These are phyloP conservation scores for Picea engelmannii DNA, from an alignment of 83 land plant genomes.

Conservation along the genomic window DNA sequence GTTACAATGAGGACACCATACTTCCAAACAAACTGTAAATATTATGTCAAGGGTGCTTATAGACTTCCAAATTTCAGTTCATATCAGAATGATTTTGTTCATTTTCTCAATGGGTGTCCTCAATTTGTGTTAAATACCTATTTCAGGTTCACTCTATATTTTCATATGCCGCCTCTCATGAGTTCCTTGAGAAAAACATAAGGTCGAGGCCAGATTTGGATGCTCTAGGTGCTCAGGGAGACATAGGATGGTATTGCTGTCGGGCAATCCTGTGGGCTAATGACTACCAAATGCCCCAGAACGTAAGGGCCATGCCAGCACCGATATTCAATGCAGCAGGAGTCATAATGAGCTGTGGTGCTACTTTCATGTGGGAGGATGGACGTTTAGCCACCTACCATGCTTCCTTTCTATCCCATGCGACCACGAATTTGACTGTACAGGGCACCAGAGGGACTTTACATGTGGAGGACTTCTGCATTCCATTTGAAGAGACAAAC, in stretches of 20 bases:
- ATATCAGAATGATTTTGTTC: background rate
- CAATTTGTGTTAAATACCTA: background rate
- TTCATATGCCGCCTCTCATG: background rate
- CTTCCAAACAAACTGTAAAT: background rate
- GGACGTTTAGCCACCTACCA: constrained; percentile 23
- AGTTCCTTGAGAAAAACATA: constrained; percentile 22
- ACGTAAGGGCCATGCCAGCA: constrained; percentile 29
- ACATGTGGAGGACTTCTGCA: constrained; percentile 29
- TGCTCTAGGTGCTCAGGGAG: constrained; percentile 33
- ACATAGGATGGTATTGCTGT: constrained; percentile 40
- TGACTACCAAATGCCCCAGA: constrained; percentile 21
- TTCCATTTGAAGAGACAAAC: constrained; percentile 13
- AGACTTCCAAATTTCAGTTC: background rate
- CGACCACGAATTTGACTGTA: constrained; percentile 18
- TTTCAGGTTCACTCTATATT: constrained; percentile 11
- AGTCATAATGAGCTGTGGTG: constrained; percentile 27
- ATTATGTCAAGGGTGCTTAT: background rate
- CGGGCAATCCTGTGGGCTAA: constrained; percentile 34
- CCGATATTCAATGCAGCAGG: constrained; percentile 24
- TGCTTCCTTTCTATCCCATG: constrained; percentile 25
- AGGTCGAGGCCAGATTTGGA: constrained; percentile 31
- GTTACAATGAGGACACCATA: background rate
- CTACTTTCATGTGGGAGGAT: constrained; percentile 31
- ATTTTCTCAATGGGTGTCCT: background rate
- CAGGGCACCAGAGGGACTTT: constrained; percentile 23